A percentile compares a stretch with the other conserved stretches of the same genome.
phyloP scores from a whole-genome alignment of 257 asterid species.

The Paulownia fortunei region DNA sequence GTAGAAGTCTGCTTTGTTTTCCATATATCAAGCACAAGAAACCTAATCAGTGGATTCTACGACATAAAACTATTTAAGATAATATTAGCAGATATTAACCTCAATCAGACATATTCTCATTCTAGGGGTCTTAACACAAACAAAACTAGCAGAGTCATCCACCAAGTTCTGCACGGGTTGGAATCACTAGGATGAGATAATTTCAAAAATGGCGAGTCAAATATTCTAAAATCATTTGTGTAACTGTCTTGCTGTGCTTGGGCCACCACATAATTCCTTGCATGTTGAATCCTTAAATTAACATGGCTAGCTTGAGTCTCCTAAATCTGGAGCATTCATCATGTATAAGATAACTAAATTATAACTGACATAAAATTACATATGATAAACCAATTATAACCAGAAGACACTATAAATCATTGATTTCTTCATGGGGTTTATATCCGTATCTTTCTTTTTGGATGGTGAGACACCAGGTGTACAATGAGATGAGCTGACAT shows the following conservation, averaged over 20 bases:
- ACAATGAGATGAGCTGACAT: constrained; percentile 26
- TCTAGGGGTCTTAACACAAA: neutral
- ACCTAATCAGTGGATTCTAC: neutral
- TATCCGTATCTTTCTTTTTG: constrained; percentile 37
- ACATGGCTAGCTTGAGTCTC: constrained; percentile 35
- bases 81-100: neutral
- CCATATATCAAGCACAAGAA: neutral
- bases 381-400: neutral
- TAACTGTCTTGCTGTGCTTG: constrained; percentile 71
- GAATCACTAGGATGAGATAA: constrained; percentile 78
- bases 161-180: constrained; percentile 70
- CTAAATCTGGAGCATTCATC: constrained; percentile 39
- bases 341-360: neutral
- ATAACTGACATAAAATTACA: neutral
- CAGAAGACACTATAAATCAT: constrained; percentile 34
- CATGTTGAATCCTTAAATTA: constrained; percentile 50
- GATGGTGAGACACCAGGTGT: constrained; percentile 31
- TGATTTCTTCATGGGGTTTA: constrained; percentile 23
- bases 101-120: neutral
- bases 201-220: constrained; percentile 76
- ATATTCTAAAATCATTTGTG: constrained; percentile 63
- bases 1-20: neutral
- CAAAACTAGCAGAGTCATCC: constrained; percentile 32
- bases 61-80: neutral
- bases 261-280: constrained; percentile 61